Evolutionary conservation across 1,139 yeast genomes (phyloP).

Genomic region (Scheffersomyces segobiensis): DNA sequence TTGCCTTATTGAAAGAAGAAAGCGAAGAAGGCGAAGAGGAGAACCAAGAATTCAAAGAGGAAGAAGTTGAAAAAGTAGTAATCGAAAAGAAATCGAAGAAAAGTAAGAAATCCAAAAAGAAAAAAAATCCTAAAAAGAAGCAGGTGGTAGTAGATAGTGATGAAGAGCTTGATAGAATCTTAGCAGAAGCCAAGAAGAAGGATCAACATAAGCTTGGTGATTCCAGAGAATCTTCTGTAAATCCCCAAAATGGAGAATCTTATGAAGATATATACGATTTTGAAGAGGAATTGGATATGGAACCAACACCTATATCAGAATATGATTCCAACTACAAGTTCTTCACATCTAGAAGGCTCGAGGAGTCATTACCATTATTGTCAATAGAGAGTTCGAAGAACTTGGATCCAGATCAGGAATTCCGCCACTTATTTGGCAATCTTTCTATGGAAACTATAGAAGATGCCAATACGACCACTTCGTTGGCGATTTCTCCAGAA

Average conservation of each 20-base stretch:
- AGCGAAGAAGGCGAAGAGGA: slow-evolving; percentile 31
- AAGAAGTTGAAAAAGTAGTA: slow-evolving; percentile 13
- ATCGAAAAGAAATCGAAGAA: slow-evolving; percentile 11
- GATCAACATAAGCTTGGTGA: slow-evolving; percentile 23
- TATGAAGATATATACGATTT: slow-evolving; percentile 29
- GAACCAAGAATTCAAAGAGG: slow-evolving; percentile 17
- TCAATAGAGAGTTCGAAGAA: slow-evolving; percentile 49
- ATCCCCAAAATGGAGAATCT: slow-evolving; percentile 11
- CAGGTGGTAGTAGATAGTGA: slow-evolving; percentile 26
- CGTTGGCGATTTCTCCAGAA: slow-evolving; percentile 65
- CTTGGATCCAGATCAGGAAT: slow-evolving; percentile 80
- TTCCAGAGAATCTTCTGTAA: neutral
- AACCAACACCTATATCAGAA: slow-evolving; percentile 34
- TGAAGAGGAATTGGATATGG: slow-evolving; percentile 32
- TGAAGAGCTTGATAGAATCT: slow-evolving; percentile 43
- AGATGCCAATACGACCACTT: slow-evolving; percentile 68
- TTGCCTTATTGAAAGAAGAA: slow-evolving; percentile 50
- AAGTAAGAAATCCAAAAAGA: slow-evolving; percentile 7
- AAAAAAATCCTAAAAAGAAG: slow-evolving; percentile 10
- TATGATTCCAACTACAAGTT: slow-evolving; percentile 45
- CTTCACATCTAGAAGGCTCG: slow-evolving; percentile 46
- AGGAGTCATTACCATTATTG: slow-evolving; percentile 38
- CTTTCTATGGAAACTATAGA: slow-evolving; percentile 66
- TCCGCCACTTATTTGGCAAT: slow-evolving; percentile 71
- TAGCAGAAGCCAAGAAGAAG: slow-evolving; percentile 34